Conservation (phyloP, 2,329 filamentous ascomycete species). For the Colletotrichum lindemuthianum region DNA sequence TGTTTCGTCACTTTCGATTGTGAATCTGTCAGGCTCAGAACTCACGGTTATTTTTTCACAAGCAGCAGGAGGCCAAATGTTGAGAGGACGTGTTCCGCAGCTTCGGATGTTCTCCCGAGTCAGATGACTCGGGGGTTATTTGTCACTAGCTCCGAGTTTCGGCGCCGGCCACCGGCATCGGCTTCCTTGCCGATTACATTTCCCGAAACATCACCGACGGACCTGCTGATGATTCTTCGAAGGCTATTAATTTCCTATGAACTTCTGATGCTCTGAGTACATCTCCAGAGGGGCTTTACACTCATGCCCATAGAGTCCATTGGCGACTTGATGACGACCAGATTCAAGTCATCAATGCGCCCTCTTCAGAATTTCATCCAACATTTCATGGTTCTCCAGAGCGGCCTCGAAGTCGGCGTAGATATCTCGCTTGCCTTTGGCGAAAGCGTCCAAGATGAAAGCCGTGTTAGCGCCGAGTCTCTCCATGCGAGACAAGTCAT, state of each 20-base stretch:
- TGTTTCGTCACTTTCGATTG: too few species aligned
- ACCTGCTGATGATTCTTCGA: too few species aligned
- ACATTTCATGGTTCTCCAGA: slow-evolving; percentile 37
- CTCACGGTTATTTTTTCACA: too few species aligned
- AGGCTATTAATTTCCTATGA: too few species aligned
- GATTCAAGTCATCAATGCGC: neutral
- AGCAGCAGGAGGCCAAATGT: too few species aligned
- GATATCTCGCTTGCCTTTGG: slow-evolving; percentile 33
- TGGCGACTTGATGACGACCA: too few species aligned
- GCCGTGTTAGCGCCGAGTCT: slow-evolving; percentile 36
- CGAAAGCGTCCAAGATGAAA: slow-evolving; percentile 39
- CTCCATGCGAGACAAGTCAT: slow-evolving; percentile 21
- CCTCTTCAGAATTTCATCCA: slow-evolving; percentile 39
- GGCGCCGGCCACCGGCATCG: slow-evolving; percentile 21
- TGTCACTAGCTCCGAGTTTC: slow-evolving; percentile 19
- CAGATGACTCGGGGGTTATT: slow-evolving; percentile 12
- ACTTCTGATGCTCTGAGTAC: too few species aligned
- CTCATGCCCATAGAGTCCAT: too few species aligned
- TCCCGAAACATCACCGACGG: neutral
- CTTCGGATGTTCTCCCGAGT: slow-evolving; percentile 13
- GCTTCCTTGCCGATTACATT: slow-evolving; percentile 5
- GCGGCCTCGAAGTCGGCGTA: slow-evolving; percentile 39
- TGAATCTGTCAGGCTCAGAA: too few species aligned
- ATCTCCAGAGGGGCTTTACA: too few species aligned
- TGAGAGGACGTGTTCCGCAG: too few species aligned